Percentiles rank a stretch among this genome's conserved stretches.
phyloP scores from a whole-genome alignment of 306 rosid species.

The Casuarina cunninghamiana region DNA sequence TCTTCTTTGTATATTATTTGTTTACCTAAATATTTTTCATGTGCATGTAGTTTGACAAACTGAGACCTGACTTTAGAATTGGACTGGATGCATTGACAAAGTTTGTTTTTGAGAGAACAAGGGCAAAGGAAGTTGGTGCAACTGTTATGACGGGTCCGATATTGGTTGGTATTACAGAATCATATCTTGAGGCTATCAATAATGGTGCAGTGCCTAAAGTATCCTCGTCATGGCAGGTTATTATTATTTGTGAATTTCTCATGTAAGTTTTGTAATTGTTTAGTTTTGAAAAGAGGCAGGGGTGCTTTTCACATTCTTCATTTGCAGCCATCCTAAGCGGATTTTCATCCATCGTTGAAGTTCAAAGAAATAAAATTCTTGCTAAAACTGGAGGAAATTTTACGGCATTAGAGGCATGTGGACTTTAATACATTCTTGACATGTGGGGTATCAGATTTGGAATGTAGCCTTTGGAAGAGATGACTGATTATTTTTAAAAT shows the following conservation, averaged over 20 bases:
- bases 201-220: constrained; percentile 96
- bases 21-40: background rate
- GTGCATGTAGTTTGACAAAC: constrained; percentile 55
- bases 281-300: background rate
- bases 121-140: constrained; percentile 97
- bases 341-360: background rate
- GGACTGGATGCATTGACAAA: constrained; percentile 83
- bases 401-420: background rate
- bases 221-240: constrained; percentile 97
- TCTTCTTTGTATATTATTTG: background rate
- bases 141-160: constrained; percentile 94
- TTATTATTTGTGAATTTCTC: constrained; percentile 21
- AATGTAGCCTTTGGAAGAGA: background rate
- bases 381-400: background rate
- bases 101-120: constrained; percentile 90
- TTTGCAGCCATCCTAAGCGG: background rate
- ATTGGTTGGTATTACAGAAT: constrained; percentile 74
- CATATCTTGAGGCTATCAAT: constrained; percentile 91
- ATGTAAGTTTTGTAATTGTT: background rate
- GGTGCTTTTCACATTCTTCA: background rate
- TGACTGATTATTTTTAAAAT: background rate
- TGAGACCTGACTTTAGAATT: constrained; percentile 82
- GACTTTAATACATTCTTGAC: background rate
- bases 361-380: background rate
- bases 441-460: background rate